Evolutionary conservation across 1,284 basidiomycete species (phyloP), one percentile per base, ranked within the genome.

Genomic region (Hymenochaete sp.): DNA sequence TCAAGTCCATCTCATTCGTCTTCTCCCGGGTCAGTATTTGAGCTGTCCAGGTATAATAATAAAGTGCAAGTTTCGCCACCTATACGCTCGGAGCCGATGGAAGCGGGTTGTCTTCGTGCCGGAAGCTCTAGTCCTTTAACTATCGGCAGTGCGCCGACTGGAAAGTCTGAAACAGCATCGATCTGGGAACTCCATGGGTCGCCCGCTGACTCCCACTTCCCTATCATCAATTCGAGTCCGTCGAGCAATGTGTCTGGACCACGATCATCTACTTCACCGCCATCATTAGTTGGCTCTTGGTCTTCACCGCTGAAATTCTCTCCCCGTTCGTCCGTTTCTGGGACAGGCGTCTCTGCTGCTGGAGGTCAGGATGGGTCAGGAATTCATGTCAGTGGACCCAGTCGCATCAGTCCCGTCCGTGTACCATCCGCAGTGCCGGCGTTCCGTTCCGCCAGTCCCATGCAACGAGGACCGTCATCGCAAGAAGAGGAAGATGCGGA

Each of bases 401-500:
- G n/a, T n/a, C n/a, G n/a, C n/a, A n/a, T n/a, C n/a, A n/a, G n/a
- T n/a, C n/a, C n/a, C n/a, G n/a, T n/a, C n/a, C n/a, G n/a, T n/a
- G n/a, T n/a, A n/a, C n/a, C n/a, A n/a, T n/a, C n/a, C n/a, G n/a
- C n/a, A n/a, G n/a, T n/a, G n/a, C n/a, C n/a, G n/a, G n/a, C n/a
- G n/a, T n/a, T n/a, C n/a, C n/a, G n/a, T n/a, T n/a, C n/a, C n/a
- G n/a, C n/a, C n/a, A n/a, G n/a, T n/a, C n/a, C n/a, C n/a, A n/a
- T n/a, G n/a, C n/a, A n/a, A n/a, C n/a, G n/a, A n/a, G n/a, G n/a
- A n/a, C n/a, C n/a, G n/a, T n/a, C n/a, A n/a, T n/a, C n/a, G n/a
- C n/a, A n/a, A n/a, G 66, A 65, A 4, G 52, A 46, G 0, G 64
- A 64, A 3, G 74, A 79, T 45, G 72, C 67, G 9, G 75, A 79